Percentiles rank a stretch among this genome's conserved stretches.
Conservation (phyloP, 169 alveolate genomes). For the Eimeria acervulina region DNA sequence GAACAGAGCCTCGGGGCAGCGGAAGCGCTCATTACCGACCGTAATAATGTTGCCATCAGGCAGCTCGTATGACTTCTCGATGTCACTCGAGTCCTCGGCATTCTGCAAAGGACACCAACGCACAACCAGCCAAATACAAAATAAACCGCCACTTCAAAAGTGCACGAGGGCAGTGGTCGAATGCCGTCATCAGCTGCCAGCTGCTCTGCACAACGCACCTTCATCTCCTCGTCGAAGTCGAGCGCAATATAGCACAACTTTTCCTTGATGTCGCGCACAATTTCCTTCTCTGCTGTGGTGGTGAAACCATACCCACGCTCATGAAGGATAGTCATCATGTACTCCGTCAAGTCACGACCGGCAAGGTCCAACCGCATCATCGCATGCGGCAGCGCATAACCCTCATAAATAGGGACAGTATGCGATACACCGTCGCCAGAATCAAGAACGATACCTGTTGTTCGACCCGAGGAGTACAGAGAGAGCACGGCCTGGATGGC, state of each 20-base stretch:
- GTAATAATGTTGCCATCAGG: conserved; percentile 99
- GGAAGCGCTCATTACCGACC: conserved; percentile 97
- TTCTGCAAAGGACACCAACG: conserved; percentile 69
- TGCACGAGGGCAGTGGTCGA: neutral
- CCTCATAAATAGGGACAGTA: conserved; percentile 99
- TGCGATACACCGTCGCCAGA: conserved; percentile 99
- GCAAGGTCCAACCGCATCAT: conserved; percentile 98
- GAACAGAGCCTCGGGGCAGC: conserved; percentile 99
- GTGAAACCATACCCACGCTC: conserved; percentile 98
- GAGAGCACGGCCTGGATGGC: conserved; percentile 99
- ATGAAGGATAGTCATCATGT: conserved; percentile 96
- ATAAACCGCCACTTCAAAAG: neutral
- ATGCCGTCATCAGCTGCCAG: conserved; percentile 48
- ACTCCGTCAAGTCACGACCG: conserved; percentile 98
- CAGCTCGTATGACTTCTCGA: conserved; percentile 97
- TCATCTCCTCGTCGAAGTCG: conserved; percentile 97
- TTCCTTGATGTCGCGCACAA: conserved; percentile 99
- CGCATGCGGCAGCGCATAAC: conserved; percentile 99
- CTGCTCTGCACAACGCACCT: conserved; percentile 86
- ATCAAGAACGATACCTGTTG: conserved; percentile 99
- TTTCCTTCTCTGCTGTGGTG: conserved; percentile 98
- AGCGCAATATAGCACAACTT: conserved; percentile 97
- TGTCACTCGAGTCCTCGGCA: conserved; percentile 92
- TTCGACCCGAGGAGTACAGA: conserved; percentile 99
- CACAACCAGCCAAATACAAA: neutral